Conservation (phyloP, 305 asterid genomes). For the Solanum aculeatissimum region DNA sequence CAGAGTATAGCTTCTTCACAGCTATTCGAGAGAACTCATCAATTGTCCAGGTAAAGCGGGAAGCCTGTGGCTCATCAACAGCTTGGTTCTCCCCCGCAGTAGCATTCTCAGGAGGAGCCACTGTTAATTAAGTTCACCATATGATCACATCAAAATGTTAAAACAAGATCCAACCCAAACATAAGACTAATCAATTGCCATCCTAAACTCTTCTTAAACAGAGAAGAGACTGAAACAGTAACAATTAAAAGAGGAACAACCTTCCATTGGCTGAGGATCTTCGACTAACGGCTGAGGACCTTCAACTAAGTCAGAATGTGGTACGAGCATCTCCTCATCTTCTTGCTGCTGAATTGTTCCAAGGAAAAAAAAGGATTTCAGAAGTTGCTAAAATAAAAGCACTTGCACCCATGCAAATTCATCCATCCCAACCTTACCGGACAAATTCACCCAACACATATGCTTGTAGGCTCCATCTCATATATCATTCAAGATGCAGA, state of each 20-base stretch:
- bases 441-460: not conserved
- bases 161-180: not conserved
- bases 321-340: conserved; percentile 70
- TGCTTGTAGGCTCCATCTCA: not conserved
- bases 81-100: conserved; percentile 69
- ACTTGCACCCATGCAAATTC: not conserved
- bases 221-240: not conserved
- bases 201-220: not conserved
- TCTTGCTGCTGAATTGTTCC: conserved; percentile 29
- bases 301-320: conserved; percentile 74
- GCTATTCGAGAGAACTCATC: conserved; percentile 69
- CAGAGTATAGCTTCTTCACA: conserved; percentile 74
- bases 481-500: not conserved
- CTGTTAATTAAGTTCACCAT: conserved; percentile 14
- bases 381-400: not conserved
- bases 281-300: conserved; percentile 87
- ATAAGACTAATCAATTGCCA: not conserved
- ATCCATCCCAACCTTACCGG: not conserved
- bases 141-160: not conserved
- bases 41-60: conserved; percentile 79
- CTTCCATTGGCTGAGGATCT: conserved; percentile 98
- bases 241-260: conserved; percentile 12
- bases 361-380: not conserved
- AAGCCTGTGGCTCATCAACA: conserved; percentile 70
- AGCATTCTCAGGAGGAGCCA: conserved; percentile 46